phyloP scores from a whole-genome alignment of 192 early-diverging fungal genomes.

The Backusella luteola region DNA sequence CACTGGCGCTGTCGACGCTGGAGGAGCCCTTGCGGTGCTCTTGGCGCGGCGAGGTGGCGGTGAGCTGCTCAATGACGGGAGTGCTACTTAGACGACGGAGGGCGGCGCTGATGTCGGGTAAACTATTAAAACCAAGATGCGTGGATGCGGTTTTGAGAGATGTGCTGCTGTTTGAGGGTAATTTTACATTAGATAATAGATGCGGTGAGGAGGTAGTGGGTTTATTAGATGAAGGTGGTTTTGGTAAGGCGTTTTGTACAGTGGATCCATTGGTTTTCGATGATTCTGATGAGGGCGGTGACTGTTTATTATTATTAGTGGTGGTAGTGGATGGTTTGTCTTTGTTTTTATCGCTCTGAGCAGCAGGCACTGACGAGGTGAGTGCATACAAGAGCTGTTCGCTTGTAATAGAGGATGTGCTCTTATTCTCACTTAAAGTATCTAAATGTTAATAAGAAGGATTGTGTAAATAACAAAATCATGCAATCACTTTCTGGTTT shows the following conservation, averaged over 20 bases:
- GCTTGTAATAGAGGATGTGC: neutral
- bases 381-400: constrained; percentile 20
- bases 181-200: neutral
- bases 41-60: neutral
- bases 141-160: neutral
- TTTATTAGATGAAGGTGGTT: neutral
- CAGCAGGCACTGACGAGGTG: constrained; percentile 3
- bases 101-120: constrained; percentile 23
- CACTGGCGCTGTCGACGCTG: neutral
- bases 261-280: neutral
- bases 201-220: neutral
- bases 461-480: neutral
- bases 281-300: neutral
- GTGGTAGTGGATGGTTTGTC: neutral
- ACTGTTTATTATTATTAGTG: neutral
- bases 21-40: too few relatives aligned
- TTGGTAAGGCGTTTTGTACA: neutral
- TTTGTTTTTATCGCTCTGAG: neutral
- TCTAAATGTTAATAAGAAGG: neutral
- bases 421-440: neutral
- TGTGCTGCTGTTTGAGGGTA: neutral
- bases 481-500: neutral
- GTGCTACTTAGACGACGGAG: constrained; percentile 13
- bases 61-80: neutral
- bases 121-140: neutral